These are phyloP conservation scores for Colletotrichum endophyticum DNA, from an alignment of 2,329 filamentous ascomycete genomes.

Conservation along the genomic window DNA sequence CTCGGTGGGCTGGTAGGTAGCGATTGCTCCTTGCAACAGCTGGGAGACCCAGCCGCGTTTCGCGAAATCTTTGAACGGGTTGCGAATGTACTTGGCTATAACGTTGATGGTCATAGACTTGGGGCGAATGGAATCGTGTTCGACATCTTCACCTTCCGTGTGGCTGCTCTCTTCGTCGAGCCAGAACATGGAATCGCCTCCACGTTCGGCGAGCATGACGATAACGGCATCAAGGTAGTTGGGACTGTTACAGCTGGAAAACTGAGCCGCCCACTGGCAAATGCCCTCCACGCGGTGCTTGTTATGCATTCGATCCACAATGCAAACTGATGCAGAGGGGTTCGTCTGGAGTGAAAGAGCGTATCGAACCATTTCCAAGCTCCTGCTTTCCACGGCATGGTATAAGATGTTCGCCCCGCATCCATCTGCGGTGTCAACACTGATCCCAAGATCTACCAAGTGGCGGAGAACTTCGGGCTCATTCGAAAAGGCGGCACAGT, in stretches of 20 bases:
- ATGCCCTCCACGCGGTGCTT: not conserved
- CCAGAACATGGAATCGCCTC: not conserved
- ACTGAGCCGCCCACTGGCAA: not conserved
- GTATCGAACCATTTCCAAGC: not conserved
- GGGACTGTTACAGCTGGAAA: not conserved
- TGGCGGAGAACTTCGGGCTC: not conserved
- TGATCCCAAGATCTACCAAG: not conserved
- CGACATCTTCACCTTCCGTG: not conserved
- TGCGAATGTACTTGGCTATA: accelerated
- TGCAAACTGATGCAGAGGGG: not conserved
- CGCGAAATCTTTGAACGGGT: not conserved
- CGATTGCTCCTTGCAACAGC: not conserved
- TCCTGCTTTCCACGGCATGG: not conserved
- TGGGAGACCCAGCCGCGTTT: not conserved
- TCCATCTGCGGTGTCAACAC: not conserved
- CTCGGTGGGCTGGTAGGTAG: not conserved
- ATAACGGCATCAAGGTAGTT: not conserved
- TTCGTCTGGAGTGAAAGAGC: not conserved
- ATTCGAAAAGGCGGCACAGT: not conserved
- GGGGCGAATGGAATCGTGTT: not conserved
- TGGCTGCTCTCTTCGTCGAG: accelerated
- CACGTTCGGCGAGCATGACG: not conserved
- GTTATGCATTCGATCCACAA: accelerated
- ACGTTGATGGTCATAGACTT: not conserved
- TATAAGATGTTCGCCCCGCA: not conserved